These are phyloP conservation scores for Phytophthora nicotianae DNA, from an alignment of 352 stramenopile genomes.

Conservation along the genomic window DNA sequence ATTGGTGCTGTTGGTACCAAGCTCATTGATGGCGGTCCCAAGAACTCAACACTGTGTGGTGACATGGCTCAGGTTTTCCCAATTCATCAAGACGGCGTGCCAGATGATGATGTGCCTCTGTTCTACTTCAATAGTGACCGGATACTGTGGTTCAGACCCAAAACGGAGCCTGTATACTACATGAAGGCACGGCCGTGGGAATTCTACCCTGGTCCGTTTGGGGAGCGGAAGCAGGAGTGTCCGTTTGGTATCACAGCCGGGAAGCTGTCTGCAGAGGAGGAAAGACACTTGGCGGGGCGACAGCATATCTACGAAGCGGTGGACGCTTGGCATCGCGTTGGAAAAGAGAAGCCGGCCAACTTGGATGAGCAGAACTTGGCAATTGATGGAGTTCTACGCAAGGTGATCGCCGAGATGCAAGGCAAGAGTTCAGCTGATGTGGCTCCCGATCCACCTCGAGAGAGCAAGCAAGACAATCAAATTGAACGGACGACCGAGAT, in stretches of 20 bases:
- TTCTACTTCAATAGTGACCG: slow-evolving; percentile 66
- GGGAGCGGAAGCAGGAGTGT: slow-evolving; percentile 42
- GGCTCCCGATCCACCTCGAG: slow-evolving; percentile 13
- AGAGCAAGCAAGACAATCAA: slow-evolving; percentile 23
- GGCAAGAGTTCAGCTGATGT: slow-evolving; percentile 17
- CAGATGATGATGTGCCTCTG: slow-evolving; percentile 30
- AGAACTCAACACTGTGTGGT: slow-evolving; percentile 48
- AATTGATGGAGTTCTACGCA: slow-evolving; percentile 29
- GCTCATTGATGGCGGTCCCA: slow-evolving; percentile 18
- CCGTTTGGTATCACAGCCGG: slow-evolving; percentile 48
- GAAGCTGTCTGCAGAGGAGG: slow-evolving; percentile 36
- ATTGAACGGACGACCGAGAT: slow-evolving; percentile 20
- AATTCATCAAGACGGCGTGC: slow-evolving; percentile 26
- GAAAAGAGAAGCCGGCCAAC: slow-evolving; percentile 27
- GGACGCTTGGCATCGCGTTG: slow-evolving; percentile 33
- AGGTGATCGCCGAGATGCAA: slow-evolving; percentile 25
- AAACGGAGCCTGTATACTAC: slow-evolving; percentile 46
- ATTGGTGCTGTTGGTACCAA: slow-evolving; percentile 54
- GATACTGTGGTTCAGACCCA: slow-evolving; percentile 41
- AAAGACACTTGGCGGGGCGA: slow-evolving; percentile 33
- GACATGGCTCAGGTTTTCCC: slow-evolving; percentile 58
- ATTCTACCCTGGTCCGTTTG: slow-evolving; percentile 43
- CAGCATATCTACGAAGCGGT: slow-evolving; percentile 44
- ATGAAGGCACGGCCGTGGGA: slow-evolving; percentile 42
- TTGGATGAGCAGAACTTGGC: slow-evolving; percentile 32